Conservation (phyloP, 257 asterid genomes). For the Solanum sejunctum region DNA sequence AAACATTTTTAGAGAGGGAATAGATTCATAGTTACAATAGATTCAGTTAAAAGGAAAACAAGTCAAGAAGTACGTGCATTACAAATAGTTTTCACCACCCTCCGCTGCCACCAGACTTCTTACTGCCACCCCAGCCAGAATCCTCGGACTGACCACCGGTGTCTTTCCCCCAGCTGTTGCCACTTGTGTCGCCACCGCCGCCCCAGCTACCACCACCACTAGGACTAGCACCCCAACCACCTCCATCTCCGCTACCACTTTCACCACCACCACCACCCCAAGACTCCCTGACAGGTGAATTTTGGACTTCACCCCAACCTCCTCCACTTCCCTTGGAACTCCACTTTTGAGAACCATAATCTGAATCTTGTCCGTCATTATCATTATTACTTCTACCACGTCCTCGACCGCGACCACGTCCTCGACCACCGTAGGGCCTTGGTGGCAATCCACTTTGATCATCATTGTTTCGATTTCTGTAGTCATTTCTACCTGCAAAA, state of each 20-base stretch:
- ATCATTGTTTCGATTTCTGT: conserved; percentile 44
- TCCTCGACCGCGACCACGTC: conserved; percentile 42
- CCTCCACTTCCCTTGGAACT: conserved; percentile 47
- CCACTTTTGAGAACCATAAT: conserved; percentile 45
- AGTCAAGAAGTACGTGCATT: background rate
- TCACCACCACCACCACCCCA: conserved; percentile 28
- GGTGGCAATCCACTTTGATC: conserved; percentile 57
- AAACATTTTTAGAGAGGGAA: background rate
- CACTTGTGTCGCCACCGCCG: background rate
- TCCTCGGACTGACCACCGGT: conserved; percentile 11
- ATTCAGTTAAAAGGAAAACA: background rate
- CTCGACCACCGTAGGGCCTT: conserved; percentile 36
- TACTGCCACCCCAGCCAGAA: conserved; percentile 46
- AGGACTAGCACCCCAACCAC: background rate
- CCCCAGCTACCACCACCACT: background rate
- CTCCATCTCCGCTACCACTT: conserved; percentile 6
- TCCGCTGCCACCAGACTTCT: conserved; percentile 26
- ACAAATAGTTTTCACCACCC: conserved; percentile 5
- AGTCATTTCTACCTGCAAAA: conserved; percentile 62
- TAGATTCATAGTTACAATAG: background rate
- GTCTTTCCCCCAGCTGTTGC: conserved; percentile 24
- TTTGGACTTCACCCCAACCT: conserved; percentile 49
- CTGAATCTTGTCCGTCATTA: conserved; percentile 30
- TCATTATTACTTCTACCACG: conserved; percentile 29
- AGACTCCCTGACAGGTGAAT: conserved; percentile 37